phyloP scores from a whole-genome alignment of 2,329 filamentous ascomycete genomes.

The Trichoderma koningii region DNA sequence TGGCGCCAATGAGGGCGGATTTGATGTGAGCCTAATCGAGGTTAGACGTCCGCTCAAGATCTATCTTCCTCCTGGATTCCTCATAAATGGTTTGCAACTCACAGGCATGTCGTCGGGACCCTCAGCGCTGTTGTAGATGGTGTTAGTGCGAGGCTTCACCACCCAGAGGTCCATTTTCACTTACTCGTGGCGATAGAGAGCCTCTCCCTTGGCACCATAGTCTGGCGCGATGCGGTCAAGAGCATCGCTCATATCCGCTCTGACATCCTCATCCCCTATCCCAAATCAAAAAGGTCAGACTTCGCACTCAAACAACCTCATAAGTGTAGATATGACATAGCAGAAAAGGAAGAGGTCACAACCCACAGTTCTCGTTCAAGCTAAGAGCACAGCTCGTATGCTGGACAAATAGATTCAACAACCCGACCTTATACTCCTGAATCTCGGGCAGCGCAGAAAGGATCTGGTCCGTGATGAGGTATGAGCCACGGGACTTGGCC shows the following conservation, averaged over 20 bases:
- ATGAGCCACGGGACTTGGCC: slow-evolving; percentile 75
- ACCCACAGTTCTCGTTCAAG: slow-evolving; percentile 82
- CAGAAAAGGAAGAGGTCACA: not conserved
- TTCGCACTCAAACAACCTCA: not conserved
- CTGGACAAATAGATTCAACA: slow-evolving; percentile 89
- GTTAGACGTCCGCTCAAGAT: slow-evolving; percentile 2
- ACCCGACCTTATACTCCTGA: slow-evolving; percentile 76
- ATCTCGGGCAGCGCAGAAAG: slow-evolving; percentile 75
- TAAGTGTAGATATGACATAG: too few species aligned
- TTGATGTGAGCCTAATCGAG: slow-evolving; percentile 79
- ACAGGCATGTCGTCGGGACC: slow-evolving; percentile 94
- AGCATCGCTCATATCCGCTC: slow-evolving; percentile 89
- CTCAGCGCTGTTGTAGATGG: slow-evolving; percentile 63
- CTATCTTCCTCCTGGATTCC: not conserved
- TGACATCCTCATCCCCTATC: slow-evolving; percentile 72
- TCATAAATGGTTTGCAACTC: slow-evolving; percentile 28
- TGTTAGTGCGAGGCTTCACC: not conserved
- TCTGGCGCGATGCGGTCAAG: slow-evolving; percentile 87
- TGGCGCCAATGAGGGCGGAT: slow-evolving; percentile 83
- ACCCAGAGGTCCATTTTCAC: slow-evolving; percentile 24
- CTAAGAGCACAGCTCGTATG: slow-evolving; percentile 90
- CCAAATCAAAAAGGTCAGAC: not conserved
- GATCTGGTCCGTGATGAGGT: slow-evolving; percentile 83
- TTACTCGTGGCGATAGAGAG: slow-evolving; percentile 73
- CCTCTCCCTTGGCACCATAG: slow-evolving; percentile 67